These are phyloP conservation scores for Crucihimalaya himalaica DNA, from an alignment of 345 rosid species.

Conservation along the genomic window DNA sequence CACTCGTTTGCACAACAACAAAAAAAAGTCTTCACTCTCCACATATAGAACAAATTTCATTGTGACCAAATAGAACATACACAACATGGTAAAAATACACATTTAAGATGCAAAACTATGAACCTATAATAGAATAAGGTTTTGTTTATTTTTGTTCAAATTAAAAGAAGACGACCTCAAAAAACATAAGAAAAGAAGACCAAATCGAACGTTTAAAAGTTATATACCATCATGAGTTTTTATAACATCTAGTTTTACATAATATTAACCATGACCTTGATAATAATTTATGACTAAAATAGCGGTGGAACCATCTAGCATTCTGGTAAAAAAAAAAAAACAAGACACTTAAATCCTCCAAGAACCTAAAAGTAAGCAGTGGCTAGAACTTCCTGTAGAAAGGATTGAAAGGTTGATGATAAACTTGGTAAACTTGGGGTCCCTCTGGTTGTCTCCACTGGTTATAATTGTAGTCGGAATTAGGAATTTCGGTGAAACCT, in stretches of 20 bases:
- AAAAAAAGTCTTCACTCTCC: too few relatives aligned
- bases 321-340: not conserved
- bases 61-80: too few relatives aligned
- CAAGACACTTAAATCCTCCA: not conserved
- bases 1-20: too few relatives aligned
- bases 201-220: not conserved
- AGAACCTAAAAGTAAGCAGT: not conserved
- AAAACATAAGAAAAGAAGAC: not conserved
- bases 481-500: not conserved
- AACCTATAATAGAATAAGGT: not conserved
- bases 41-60: too few relatives aligned
- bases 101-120: too few relatives aligned
- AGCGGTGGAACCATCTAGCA: not conserved
- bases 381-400: not conserved
- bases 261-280: not conserved
- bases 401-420: conserved; percentile 22
- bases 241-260: not conserved
- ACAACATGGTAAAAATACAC: too few relatives aligned
- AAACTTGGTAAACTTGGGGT: not conserved
- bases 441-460: not conserved
- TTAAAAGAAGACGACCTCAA: not conserved
- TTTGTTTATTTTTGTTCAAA: not conserved
- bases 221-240: not conserved
- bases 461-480: not conserved
- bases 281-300: not conserved